Conservation (phyloP, 2,329 filamentous ascomycete genomes). For the Fusarium drepaniforme region DNA sequence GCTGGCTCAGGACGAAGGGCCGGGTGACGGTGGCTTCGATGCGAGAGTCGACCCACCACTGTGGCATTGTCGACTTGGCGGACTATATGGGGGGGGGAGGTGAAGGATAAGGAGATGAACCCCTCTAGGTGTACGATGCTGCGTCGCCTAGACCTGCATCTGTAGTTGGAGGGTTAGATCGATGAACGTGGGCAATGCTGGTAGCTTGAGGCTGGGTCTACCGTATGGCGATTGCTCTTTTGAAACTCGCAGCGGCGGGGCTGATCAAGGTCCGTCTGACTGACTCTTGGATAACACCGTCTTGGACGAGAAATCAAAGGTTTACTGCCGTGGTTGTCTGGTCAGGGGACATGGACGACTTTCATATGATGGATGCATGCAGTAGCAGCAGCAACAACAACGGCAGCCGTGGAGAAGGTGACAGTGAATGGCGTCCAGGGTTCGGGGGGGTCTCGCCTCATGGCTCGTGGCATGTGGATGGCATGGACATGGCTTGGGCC, state of each 20-base stretch:
- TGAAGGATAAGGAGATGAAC: slow-evolving; percentile 21
- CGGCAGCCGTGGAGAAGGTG: slow-evolving; percentile 19
- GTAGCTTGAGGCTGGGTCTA: slow-evolving; percentile 13
- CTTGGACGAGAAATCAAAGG: slow-evolving; percentile 12
- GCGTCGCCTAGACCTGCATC: slow-evolving; percentile 33
- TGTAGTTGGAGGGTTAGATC: slow-evolving; percentile 25
- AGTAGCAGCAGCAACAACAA: background rate
- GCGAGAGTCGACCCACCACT: slow-evolving; percentile 79
- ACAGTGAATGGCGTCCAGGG: slow-evolving; percentile 30
- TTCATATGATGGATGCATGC: slow-evolving; percentile 37
- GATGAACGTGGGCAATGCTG: slow-evolving; percentile 11
- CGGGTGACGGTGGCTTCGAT: slow-evolving; percentile 78
- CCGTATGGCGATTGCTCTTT: slow-evolving; percentile 15
- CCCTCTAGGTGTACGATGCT: slow-evolving; percentile 26
- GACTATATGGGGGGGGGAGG: slow-evolving; percentile 12
- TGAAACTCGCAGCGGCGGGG: background rate
- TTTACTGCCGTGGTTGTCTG: slow-evolving; percentile 15
- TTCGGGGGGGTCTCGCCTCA: slow-evolving; percentile 31
- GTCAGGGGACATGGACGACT: slow-evolving; percentile 38
- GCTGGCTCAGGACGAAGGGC: slow-evolving; percentile 73
- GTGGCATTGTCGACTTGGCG: slow-evolving; percentile 44
- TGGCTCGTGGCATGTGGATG: slow-evolving; percentile 41
- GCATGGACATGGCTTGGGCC: slow-evolving; percentile 34
- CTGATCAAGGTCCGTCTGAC: background rate
- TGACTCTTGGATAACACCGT: background rate